Conservation (phyloP, 805 yeast species). For the Metschnikowia shivogae region DNA sequence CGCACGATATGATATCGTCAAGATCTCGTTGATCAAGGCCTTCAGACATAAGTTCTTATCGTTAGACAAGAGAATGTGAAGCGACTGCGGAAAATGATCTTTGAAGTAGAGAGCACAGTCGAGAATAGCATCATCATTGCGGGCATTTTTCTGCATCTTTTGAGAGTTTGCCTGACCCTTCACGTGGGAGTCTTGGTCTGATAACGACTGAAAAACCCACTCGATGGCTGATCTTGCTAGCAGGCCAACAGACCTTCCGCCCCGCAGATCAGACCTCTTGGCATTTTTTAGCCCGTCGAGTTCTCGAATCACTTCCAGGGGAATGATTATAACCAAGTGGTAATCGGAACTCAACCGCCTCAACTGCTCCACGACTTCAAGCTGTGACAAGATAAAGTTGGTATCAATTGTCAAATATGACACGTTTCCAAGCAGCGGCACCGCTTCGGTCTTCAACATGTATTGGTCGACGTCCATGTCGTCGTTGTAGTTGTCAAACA, state of each 20-base stretch:
- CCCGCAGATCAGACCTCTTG: conserved; percentile 16
- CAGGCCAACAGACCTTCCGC: conserved; percentile 40
- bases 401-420: conserved; percentile 71
- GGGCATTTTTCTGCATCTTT: conserved; percentile 39
- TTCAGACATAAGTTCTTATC: conserved; percentile 80
- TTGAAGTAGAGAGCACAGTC: conserved; percentile 76
- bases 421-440: conserved; percentile 18
- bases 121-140: conserved; percentile 76
- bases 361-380: conserved; percentile 54
- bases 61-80: conserved; percentile 67
- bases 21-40: conserved; percentile 62
- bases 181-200: conserved; percentile 47
- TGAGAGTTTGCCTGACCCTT: conserved; percentile 64
- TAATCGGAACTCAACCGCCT: conserved; percentile 35
- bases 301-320: conserved; percentile 66
- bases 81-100: conserved; percentile 25
- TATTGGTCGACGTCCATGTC: conserved; percentile 17
- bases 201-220: conserved; percentile 67
- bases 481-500: conserved; percentile 6
- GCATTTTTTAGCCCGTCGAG: conserved; percentile 76
- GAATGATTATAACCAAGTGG: conserved; percentile 57
- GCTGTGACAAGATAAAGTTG: conserved; percentile 71
- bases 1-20: conserved; percentile 55
- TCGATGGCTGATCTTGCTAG: conserved; percentile 70
- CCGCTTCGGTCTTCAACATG: conserved; percentile 10